These are phyloP conservation scores for Pleodorina starrii DNA, from an alignment of 139 green algal species.

Conservation along the genomic window DNA sequence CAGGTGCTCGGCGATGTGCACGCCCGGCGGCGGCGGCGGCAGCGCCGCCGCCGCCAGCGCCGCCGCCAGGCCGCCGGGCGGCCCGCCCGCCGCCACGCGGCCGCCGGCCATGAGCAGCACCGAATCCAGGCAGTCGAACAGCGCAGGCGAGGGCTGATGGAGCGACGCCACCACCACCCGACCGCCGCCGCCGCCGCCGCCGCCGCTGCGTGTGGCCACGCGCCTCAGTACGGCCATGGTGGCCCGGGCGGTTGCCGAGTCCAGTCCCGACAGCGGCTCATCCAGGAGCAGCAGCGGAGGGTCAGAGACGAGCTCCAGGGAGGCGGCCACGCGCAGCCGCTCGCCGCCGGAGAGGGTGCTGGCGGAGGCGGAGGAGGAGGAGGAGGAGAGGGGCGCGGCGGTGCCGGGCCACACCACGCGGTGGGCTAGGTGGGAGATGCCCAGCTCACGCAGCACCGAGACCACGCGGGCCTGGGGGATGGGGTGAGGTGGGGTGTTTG, in stretches of 20 bases:
- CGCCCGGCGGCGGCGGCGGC: slow-evolving; percentile 42
- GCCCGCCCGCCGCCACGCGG: slow-evolving; percentile 70
- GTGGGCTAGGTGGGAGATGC: slow-evolving; percentile 43
- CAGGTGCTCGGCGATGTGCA: slow-evolving; percentile 69
- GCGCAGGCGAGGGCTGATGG: slow-evolving; percentile 83
- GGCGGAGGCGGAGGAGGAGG: slow-evolving; percentile 61
- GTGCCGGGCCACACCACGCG: slow-evolving; percentile 27
- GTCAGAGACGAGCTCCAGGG: slow-evolving; percentile 83
- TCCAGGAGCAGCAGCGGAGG: slow-evolving; percentile 71
- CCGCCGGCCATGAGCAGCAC: slow-evolving; percentile 77
- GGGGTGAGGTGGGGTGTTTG: too few species aligned
- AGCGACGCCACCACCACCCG: slow-evolving; percentile 83
- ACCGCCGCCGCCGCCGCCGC: slow-evolving; percentile 12
- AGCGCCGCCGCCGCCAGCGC: slow-evolving; percentile 51
- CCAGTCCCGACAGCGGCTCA: slow-evolving; percentile 70
- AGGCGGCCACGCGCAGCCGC: slow-evolving; percentile 78
- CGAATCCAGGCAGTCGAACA: slow-evolving; percentile 67
- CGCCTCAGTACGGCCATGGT: slow-evolving; percentile 44
- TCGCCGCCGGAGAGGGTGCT: slow-evolving; percentile 66
- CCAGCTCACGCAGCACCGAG: slow-evolving; percentile 38
- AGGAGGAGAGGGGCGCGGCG: too few species aligned
- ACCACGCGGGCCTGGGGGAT: slow-evolving; percentile 6
- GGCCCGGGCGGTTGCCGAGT: slow-evolving; percentile 27
- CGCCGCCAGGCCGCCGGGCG: slow-evolving; percentile 50
- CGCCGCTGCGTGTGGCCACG: slow-evolving; percentile 44